phyloP scores from a whole-genome alignment of 1,284 basidiomycete genomes.

The Xerocomus nothofagi region DNA sequence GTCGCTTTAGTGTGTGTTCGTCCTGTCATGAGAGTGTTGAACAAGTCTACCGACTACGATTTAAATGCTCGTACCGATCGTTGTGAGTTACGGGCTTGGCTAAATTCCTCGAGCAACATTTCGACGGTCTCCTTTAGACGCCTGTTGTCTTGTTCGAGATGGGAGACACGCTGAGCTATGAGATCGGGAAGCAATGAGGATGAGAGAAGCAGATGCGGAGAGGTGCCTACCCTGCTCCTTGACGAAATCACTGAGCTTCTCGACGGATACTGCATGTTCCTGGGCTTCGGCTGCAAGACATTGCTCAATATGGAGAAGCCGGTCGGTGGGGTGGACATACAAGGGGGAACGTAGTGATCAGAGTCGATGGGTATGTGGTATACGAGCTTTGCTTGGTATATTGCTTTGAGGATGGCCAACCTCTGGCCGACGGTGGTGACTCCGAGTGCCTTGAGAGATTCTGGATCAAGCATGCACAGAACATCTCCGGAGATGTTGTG shows the following conservation, averaged over 20 bases:
- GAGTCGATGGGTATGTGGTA: conserved; percentile 82
- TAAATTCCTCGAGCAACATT: conserved; percentile 66
- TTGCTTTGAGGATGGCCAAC: conserved; percentile 83
- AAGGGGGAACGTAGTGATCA: conserved; percentile 88
- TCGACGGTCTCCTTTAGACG: conserved; percentile 61
- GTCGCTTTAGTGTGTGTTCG: conserved; percentile 57
- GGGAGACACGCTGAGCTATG: conserved; percentile 65
- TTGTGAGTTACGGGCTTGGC: conserved; percentile 26
- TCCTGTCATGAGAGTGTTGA: conserved; percentile 40
- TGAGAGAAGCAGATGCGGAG: conserved; percentile 3
- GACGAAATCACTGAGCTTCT: conserved; percentile 67
- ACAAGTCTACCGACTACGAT: conserved; percentile 6
- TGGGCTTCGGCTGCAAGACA: conserved; percentile 59
- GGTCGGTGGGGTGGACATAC: conserved; percentile 45
- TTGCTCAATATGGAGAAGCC: conserved; percentile 13
- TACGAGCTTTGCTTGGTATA: conserved; percentile 84
- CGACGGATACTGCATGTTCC: conserved; percentile 61
- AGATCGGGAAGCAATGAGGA: conserved; percentile 1
- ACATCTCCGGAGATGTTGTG: conserved; percentile 90
- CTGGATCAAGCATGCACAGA: conserved; percentile 78
- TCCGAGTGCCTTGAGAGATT: conserved; percentile 82
- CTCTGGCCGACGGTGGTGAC: conserved; percentile 85
- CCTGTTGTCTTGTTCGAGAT: conserved; percentile 76
- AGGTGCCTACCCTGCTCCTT: conserved; percentile 68
- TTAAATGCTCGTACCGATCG: conserved; percentile 20